A percentile compares a stretch with the other conserved stretches of the same genome.
These are phyloP conservation scores for Cornus suecica DNA, from an alignment of 148 eudicot species.

Conservation along the genomic window DNA sequence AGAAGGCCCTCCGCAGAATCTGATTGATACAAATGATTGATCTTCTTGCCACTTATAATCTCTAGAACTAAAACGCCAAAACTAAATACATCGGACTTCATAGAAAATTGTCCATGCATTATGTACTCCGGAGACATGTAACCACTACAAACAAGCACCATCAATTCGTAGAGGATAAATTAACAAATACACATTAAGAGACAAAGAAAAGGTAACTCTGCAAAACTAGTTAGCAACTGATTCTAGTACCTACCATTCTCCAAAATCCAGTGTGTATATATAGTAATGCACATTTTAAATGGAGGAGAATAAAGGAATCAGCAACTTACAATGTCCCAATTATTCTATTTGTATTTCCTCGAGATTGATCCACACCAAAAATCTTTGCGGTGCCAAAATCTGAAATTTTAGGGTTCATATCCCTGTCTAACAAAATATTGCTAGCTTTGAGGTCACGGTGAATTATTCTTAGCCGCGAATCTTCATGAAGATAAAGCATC, in stretches of 20 bases:
- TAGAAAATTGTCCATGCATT: conserved; percentile 29
- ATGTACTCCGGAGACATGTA: conserved; percentile 52
- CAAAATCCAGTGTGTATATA: no score
- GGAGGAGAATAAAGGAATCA: no score
- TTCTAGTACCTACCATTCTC: no score
- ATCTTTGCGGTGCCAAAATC: conserved; percentile 45
- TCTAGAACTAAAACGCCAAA: conserved; percentile 40
- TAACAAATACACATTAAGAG: no score
- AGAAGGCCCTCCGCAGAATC: conserved; percentile 23
- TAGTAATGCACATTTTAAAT: background rate
- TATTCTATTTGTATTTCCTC: conserved; percentile 24
- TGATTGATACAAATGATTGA: background rate
- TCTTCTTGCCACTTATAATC: conserved; percentile 43
- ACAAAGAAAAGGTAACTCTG: no score
- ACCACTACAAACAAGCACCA: conserved; percentile 20
- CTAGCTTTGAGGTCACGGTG: conserved; percentile 40
- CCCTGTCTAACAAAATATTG: conserved; percentile 32
- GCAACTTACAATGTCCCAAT: conserved; percentile 34
- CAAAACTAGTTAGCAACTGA: no score
- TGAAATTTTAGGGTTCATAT: conserved; percentile 33
- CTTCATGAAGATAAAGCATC: conserved; percentile 37
- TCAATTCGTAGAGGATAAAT: no score
- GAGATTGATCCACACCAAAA: conserved; percentile 31
- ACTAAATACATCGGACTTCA: conserved; percentile 45
- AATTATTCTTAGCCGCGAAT: conserved; percentile 30